Percentiles rank a stretch among this genome's conserved stretches.
Evolutionary conservation across 73 alveolate species (phyloP).

Genomic region (Effrenium voratum): DNA sequence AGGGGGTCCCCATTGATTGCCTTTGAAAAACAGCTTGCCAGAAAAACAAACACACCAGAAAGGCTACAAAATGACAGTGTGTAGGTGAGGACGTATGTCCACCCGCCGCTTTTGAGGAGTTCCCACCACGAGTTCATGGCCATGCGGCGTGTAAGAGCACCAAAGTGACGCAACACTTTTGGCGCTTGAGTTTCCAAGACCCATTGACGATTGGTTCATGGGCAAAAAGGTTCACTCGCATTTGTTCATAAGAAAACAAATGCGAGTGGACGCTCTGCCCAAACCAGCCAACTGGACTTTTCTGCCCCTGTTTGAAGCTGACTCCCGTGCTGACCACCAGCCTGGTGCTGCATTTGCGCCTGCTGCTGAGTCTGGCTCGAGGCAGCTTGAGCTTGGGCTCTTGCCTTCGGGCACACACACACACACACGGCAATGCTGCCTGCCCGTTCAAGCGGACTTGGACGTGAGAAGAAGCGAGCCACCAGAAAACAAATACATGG

Average conservation of each 20-base stretch:
- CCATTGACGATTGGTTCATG: not conserved
- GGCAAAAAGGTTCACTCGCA: not conserved
- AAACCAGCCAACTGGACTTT: not conserved
- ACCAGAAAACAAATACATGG: not conserved
- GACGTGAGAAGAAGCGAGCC: not conserved
- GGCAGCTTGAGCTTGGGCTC: slow-evolving; percentile 67
- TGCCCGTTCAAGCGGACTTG: not conserved
- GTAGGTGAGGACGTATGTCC: too few species aligned
- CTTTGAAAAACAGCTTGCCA: too few species aligned
- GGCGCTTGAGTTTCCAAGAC: not conserved
- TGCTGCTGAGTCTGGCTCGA: slow-evolving; percentile 46
- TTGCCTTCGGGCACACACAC: too few species aligned
- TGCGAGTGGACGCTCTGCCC: not conserved
- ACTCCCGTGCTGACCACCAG: not conserved
- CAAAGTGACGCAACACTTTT: not conserved
- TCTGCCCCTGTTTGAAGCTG: not conserved
- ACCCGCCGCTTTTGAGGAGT: too few species aligned
- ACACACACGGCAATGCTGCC: too few species aligned
- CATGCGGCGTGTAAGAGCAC: too few species aligned
- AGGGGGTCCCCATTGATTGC: too few species aligned
- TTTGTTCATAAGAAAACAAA: not conserved
- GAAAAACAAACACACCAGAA: too few species aligned
- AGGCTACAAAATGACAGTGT: too few species aligned
- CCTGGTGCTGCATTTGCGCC: slow-evolving; percentile 27
- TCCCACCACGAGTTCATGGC: too few species aligned